These are phyloP conservation scores for Carex scoparia DNA, from an alignment of 176 grass and related monocot species.

Conservation along the genomic window DNA sequence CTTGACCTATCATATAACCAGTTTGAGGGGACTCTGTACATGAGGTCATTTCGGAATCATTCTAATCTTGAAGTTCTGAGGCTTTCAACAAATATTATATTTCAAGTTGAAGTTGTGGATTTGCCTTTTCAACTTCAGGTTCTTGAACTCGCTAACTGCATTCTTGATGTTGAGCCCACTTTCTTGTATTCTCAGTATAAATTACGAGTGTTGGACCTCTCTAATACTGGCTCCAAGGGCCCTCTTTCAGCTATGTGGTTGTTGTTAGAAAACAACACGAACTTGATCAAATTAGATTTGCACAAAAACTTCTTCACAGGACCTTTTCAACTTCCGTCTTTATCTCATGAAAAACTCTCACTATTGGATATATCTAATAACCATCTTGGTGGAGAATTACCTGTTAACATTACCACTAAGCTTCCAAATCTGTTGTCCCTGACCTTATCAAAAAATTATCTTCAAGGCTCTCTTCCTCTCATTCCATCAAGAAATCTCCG, in stretches of 20 bases:
- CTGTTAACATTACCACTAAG: constrained; percentile 2
- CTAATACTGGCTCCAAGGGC: neutral
- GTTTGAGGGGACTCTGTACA: too few relatives aligned
- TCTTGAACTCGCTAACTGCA: constrained; percentile 23
- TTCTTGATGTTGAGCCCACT: constrained; percentile 6
- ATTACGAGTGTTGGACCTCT: too few relatives aligned
- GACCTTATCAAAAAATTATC: neutral
- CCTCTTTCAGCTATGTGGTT: constrained; percentile 10
- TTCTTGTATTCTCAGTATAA: constrained; percentile 7
- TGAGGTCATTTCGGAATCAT: neutral
- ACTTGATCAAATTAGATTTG: neutral
- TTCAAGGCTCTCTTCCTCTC: neutral
- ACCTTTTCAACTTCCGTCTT: neutral
- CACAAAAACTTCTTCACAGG: constrained; percentile 27
- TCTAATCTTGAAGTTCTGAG: neutral
- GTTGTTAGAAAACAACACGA: constrained; percentile 24
- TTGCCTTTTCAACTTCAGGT: constrained; percentile 15
- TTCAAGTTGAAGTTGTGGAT: constrained; percentile 1
- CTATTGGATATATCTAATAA: constrained; percentile 20
- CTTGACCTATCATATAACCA: too few relatives aligned
- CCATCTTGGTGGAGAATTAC: neutral
- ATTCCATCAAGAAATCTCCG: neutral
- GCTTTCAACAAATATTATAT: neutral
- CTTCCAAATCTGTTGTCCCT: neutral
- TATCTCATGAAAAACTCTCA: neutral